Evolutionary conservation across 2,329 filamentous ascomycete genomes (phyloP).

Genomic region (Colletotrichum spaethianum): DNA sequence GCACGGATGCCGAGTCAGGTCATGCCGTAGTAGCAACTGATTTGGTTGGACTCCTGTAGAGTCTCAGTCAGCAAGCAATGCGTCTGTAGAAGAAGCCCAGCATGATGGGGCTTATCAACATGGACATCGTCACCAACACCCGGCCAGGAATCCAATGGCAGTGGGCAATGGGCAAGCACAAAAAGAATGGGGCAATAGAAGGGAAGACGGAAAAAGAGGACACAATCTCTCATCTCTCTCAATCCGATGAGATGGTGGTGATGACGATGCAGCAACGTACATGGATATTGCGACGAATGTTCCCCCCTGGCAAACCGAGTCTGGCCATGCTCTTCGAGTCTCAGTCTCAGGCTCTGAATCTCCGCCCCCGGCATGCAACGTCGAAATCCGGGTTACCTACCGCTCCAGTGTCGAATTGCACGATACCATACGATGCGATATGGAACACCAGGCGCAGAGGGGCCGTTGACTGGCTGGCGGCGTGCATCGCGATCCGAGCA

Average conservation of each 20-base stretch:
- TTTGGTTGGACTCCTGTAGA: not conserved
- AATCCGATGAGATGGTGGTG: slow-evolving; percentile 12
- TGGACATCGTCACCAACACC: not conserved
- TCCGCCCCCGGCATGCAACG: slow-evolving; percentile 15
- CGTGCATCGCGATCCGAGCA: slow-evolving; percentile 25
- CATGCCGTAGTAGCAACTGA: not conserved
- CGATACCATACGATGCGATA: slow-evolving; percentile 25
- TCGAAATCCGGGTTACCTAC: slow-evolving; percentile 7
- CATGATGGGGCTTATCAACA: not conserved
- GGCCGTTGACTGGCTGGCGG: not conserved
- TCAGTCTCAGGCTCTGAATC: not conserved
- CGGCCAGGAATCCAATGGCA: not conserved
- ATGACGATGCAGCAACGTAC: not conserved
- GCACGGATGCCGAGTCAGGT: slow-evolving; percentile 5
- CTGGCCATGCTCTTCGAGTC: not conserved
- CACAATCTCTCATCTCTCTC: not conserved
- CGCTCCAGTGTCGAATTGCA: not conserved
- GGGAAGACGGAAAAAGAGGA: not conserved
- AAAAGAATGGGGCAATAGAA: not conserved
- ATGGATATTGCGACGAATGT: not conserved
- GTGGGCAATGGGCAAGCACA: too few relatives aligned
- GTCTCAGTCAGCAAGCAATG: not conserved
- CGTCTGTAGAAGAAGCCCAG: not conserved
- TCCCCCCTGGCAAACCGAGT: not conserved
- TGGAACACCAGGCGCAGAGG: not conserved